These are phyloP conservation scores for Pseudonectria buxi DNA, from an alignment of 2,329 filamentous ascomycete species.

Conservation along the genomic window DNA sequence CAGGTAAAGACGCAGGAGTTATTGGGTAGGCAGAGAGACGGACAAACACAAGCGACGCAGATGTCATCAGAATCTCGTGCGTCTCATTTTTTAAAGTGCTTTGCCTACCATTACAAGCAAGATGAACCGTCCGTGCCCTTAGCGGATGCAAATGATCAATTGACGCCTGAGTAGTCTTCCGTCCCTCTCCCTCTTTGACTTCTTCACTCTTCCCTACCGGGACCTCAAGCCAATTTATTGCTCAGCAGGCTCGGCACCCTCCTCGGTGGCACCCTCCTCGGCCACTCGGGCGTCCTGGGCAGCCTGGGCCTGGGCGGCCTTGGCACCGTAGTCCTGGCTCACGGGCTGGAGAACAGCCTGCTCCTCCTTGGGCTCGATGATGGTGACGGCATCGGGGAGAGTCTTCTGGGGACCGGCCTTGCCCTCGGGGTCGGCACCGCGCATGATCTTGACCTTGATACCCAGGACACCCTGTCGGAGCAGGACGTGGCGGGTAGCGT, in stretches of 20 bases:
- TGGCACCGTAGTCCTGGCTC: conserved; percentile 98
- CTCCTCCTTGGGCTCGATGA: conserved; percentile 99
- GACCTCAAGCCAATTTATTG: conserved; percentile 30
- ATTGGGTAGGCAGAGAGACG: background rate
- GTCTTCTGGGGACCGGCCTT: conserved; percentile 97
- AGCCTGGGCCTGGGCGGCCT: conserved; percentile 62
- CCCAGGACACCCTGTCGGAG: conserved; percentile 99
- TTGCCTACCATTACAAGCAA: conserved; percentile 33
- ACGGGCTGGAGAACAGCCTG: conserved; percentile 88
- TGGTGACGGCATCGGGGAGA: conserved; percentile 95
- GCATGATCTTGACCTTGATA: conserved; percentile 99
- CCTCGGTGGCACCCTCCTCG: conserved; percentile 52
- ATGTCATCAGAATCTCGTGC: conserved; percentile 24
- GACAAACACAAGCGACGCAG: conserved; percentile 12
- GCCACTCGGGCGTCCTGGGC: conserved; percentile 55
- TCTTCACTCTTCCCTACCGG: conserved; percentile 18
- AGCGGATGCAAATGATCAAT: conserved; percentile 37
- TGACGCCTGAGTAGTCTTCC: conserved; percentile 34
- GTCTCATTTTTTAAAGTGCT: conserved; percentile 32
- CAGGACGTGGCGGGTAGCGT: conserved; percentile 96
- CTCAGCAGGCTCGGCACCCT: conserved; percentile 39
- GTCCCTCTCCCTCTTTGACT: conserved; percentile 24
- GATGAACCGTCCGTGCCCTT: conserved; percentile 33
- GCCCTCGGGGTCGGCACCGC: conserved; percentile 97
- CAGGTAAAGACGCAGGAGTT: no score